A percentile compares a stretch with the other conserved stretches of the same genome.
Evolutionary conservation across 108 stramenopile genomes (phyloP).

Genomic region (Fragilariopsis cylindrus): DNA sequence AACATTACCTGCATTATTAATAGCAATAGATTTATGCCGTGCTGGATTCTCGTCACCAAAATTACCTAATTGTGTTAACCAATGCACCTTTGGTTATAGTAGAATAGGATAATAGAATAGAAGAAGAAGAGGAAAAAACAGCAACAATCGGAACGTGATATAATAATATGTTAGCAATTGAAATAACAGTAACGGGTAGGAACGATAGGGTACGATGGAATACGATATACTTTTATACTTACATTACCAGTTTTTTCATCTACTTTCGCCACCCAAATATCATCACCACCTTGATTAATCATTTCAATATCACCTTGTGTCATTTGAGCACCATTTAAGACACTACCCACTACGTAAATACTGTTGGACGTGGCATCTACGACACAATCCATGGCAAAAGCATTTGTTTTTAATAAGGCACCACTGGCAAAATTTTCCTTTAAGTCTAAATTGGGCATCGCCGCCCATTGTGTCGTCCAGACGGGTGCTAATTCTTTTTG

Average conservation of each 20-base stretch:
- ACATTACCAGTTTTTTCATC: slow-evolving; percentile 23
- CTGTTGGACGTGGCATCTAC: not conserved
- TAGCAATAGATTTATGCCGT: slow-evolving; percentile 20
- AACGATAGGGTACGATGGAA: too few species aligned
- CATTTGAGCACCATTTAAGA: slow-evolving; percentile 24
- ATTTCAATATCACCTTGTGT: slow-evolving; percentile 4
- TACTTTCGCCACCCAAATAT: slow-evolving; percentile 39
- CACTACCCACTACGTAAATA: slow-evolving; percentile 30
- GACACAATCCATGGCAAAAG: slow-evolving; percentile 5
- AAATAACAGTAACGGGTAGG: too few species aligned
- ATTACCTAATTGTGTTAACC: slow-evolving; percentile 26
- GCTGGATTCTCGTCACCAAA: slow-evolving; percentile 33
- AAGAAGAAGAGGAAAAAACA: too few species aligned
- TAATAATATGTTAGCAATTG: too few species aligned
- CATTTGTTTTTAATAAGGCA: not conserved
- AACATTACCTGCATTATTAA: slow-evolving; percentile 39
- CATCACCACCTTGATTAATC: slow-evolving; percentile 31
- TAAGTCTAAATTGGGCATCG: slow-evolving; percentile 9
- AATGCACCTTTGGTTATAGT: not conserved
- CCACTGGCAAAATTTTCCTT: not conserved
- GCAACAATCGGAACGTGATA: too few species aligned
- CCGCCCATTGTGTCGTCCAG: slow-evolving; percentile 27
- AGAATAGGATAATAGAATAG: too few species aligned
- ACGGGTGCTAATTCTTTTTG: not conserved
- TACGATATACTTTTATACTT: not conserved